Conservation (phyloP, 495 filamentous ascomycete genomes). For the Hyaloscypha hepaticicola region DNA sequence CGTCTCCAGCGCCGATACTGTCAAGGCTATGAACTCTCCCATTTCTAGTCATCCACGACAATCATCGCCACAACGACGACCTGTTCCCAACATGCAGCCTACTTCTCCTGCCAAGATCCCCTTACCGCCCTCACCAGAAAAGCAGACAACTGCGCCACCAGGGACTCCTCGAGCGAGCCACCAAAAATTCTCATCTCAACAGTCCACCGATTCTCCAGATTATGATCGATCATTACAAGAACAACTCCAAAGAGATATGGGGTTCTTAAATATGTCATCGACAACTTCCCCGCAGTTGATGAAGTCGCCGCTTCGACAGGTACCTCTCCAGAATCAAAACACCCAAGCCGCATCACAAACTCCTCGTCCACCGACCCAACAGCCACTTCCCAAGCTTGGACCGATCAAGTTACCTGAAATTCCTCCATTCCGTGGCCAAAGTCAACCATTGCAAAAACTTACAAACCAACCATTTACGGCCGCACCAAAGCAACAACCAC, state of each 20-base stretch:
- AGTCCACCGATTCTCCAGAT: conserved; percentile 44
- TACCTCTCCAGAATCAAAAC: conserved; percentile 3
- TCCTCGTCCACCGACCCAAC: conserved; percentile 26
- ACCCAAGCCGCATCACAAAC: conserved; percentile 20
- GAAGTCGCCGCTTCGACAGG: conserved; percentile 4
- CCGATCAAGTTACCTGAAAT: conserved; percentile 51
- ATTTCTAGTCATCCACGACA: conserved; percentile 36
- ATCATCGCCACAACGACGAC: conserved; percentile 60
- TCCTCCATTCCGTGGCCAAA: conserved; percentile 46
- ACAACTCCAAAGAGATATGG: conserved; percentile 59
- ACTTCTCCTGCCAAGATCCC: conserved; percentile 62
- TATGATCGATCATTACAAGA: conserved; percentile 60
- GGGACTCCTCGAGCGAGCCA: conserved; percentile 43
- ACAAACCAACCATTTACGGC: conserved; percentile 35
- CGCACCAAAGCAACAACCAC: conserved; percentile 35
- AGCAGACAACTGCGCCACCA: conserved; percentile 35
- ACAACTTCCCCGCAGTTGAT: conserved; percentile 24
- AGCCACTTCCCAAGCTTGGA: conserved; percentile 33
- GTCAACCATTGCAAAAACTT: conserved; percentile 38
- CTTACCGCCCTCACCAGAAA: conserved; percentile 56
- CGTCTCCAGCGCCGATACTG: conserved; percentile 36
- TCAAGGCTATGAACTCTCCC: conserved; percentile 37
- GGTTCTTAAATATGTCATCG: conserved; percentile 39
- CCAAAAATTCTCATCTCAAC: conserved; percentile 6
- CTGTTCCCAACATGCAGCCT: conserved; percentile 42